phyloP scores from a whole-genome alignment of 768 basidiomycete genomes.

The Cyathus striatus region DNA sequence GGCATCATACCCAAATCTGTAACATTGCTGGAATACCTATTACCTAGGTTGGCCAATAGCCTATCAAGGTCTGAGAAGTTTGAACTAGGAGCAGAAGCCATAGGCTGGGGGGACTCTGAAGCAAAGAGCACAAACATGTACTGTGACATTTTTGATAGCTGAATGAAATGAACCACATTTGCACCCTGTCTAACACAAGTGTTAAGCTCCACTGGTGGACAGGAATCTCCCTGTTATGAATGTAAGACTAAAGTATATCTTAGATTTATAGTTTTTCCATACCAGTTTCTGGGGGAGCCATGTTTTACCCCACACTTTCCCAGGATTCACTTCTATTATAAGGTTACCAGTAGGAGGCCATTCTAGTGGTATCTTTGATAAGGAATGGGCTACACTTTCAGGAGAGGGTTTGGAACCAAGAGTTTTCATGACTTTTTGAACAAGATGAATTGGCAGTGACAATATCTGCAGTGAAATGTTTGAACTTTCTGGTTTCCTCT shows the following conservation, averaged over 20 bases:
- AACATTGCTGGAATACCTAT: too few relatives aligned
- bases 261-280: not conserved
- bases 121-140: slow-evolving; percentile 41
- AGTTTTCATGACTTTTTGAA: slow-evolving; percentile 13
- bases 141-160: slow-evolving; percentile 35
- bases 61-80: too few relatives aligned
- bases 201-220: slow-evolving; percentile 34
- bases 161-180: slow-evolving; percentile 47
- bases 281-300: slow-evolving; percentile 44
- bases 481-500: slow-evolving; percentile 4
- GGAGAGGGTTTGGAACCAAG: slow-evolving; percentile 11
- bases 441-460: slow-evolving; percentile 22
- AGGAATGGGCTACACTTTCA: slow-evolving; percentile 16
- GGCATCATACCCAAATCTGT: too few relatives aligned
- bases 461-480: slow-evolving; percentile 26
- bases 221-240: slow-evolving; percentile 15
- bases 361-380: slow-evolving; percentile 17
- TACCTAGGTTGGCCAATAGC: too few relatives aligned
- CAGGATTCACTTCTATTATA: slow-evolving; percentile 40
- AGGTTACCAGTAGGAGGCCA: slow-evolving; percentile 45
- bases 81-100: too few relatives aligned
- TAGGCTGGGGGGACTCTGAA: slow-evolving; percentile 8
- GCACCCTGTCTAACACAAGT: slow-evolving; percentile 31
- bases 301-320: slow-evolving; percentile 20
- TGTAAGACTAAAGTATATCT: not conserved